A percentile compares a stretch with the other conserved stretches of the same genome.
phyloP scores from a whole-genome alignment of 768 basidiomycete genomes.

The Podaxis sp. region DNA sequence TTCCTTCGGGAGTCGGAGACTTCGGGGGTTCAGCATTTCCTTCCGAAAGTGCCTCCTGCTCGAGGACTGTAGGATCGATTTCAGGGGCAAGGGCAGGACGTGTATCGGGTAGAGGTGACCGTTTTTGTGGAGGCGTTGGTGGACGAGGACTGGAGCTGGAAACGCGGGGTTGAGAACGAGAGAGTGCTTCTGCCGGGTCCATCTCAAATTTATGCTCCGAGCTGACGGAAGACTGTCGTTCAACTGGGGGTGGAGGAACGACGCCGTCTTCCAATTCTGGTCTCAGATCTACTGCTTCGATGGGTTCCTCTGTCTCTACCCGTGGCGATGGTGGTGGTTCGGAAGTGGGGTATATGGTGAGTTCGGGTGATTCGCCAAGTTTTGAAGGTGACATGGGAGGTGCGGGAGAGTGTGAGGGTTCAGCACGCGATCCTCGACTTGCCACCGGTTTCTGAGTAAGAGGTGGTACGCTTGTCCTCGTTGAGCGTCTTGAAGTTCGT shows the following conservation, averaged over 20 bases:
- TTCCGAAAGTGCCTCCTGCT: not conserved
- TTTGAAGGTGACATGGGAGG: conserved; percentile 3
- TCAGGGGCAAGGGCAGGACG: not conserved
- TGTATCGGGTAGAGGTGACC: not conserved
- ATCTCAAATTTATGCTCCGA: conserved; percentile 1
- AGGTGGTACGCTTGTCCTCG: conserved; percentile 1
- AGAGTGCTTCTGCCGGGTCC: not conserved
- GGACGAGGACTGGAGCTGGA: not conserved
- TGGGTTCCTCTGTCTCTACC: not conserved
- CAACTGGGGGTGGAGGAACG: not conserved
- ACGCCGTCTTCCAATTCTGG: not conserved
- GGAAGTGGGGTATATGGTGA: not conserved
- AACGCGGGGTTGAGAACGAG: not conserved
- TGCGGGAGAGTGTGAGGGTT: conserved; percentile 2
- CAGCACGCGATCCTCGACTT: conserved; percentile 1
- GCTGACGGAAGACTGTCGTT: not conserved
- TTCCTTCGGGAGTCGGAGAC: not conserved
- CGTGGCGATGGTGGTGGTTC: not conserved
- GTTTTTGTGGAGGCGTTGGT: conserved; percentile 2
- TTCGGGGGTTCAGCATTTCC: not conserved
- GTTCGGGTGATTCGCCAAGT: not conserved
- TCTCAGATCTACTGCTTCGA: not conserved
- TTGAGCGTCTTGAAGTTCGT: conserved; percentile 5
- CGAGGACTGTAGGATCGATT: not conserved
- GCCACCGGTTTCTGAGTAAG: not conserved